phyloP scores from a whole-genome alignment of 164 flowering plant genomes.

The Malania oleifera region DNA sequence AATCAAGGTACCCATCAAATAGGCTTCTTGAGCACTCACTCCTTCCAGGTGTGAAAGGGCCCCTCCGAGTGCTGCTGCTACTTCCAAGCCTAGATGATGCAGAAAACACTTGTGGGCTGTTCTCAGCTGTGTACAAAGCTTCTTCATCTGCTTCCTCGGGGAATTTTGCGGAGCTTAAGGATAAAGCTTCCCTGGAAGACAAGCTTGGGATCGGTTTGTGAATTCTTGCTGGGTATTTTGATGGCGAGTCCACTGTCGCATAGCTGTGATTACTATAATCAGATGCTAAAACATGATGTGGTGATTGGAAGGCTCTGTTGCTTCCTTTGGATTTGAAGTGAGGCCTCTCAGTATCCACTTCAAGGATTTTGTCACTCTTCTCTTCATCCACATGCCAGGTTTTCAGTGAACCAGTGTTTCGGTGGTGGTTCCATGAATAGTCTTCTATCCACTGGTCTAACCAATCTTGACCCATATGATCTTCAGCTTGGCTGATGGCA shows the following conservation, averaged over 20 bases:
- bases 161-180: slow-evolving; percentile 29
- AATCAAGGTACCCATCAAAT: slow-evolving; percentile 35
- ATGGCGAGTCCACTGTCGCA: slow-evolving; percentile 35
- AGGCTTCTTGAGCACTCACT: slow-evolving; percentile 51
- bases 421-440: slow-evolving; percentile 18
- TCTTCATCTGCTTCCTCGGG: slow-evolving; percentile 29
- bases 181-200: slow-evolving; percentile 34
- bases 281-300: slow-evolving; percentile 22
- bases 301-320: slow-evolving; percentile 12
- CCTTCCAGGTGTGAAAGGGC: slow-evolving; percentile 51
- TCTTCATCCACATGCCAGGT: slow-evolving; percentile 37
- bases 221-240: slow-evolving; percentile 36
- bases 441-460: slow-evolving; percentile 56
- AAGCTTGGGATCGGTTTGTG: slow-evolving; percentile 32
- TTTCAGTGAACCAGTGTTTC: slow-evolving; percentile 19
- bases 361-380: slow-evolving; percentile 62
- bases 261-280: slow-evolving; percentile 30
- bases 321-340: slow-evolving; percentile 26
- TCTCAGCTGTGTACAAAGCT: slow-evolving; percentile 32
- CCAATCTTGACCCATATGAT: slow-evolving; percentile 31
- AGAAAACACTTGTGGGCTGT: slow-evolving; percentile 54
- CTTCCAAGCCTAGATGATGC: slow-evolving; percentile 46
- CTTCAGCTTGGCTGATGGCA: slow-evolving; percentile 13
- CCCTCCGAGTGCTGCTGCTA: slow-evolving; percentile 29
- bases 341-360: slow-evolving; percentile 77